Conservation (phyloP, 1,284 basidiomycete genomes). For the Apiotrichum gracile region DNA sequence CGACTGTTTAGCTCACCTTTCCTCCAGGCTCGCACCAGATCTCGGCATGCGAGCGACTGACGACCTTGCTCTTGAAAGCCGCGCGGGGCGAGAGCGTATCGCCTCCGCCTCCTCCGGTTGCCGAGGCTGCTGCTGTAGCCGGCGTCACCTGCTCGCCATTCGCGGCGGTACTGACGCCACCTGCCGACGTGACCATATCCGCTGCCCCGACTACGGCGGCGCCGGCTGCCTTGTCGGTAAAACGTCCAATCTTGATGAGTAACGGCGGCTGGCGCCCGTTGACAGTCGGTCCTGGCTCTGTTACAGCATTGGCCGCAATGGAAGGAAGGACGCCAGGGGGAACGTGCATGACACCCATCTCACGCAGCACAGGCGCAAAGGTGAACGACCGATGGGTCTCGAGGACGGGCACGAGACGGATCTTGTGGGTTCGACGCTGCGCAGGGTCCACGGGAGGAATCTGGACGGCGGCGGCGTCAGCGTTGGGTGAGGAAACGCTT, state of each 20-base stretch:
- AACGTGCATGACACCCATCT: slow-evolving; percentile 51
- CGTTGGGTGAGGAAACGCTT: slow-evolving; percentile 33
- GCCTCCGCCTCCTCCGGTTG: slow-evolving; percentile 43
- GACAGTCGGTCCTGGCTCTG: slow-evolving; percentile 22
- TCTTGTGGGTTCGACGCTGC: slow-evolving; percentile 46
- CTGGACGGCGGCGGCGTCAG: not conserved
- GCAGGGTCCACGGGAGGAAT: slow-evolving; percentile 12
- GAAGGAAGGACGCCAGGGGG: slow-evolving; percentile 47
- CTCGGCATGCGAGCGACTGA: slow-evolving; percentile 89
- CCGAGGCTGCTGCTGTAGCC: slow-evolving; percentile 5
- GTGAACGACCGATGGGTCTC: slow-evolving; percentile 82
- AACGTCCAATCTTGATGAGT: slow-evolving; percentile 79
- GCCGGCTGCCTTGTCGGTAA: slow-evolving; percentile 58
- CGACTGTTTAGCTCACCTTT: slow-evolving; percentile 43
- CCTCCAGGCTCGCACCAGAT: slow-evolving; percentile 67
- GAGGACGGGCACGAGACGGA: slow-evolving; percentile 87
- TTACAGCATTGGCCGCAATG: slow-evolving; percentile 26
- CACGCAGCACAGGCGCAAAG: slow-evolving; percentile 87
- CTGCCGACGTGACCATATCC: not conserved
- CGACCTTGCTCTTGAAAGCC: slow-evolving; percentile 95
- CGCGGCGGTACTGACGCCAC: not conserved
- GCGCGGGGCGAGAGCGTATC: slow-evolving; percentile 72
- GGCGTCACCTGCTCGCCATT: not conserved
- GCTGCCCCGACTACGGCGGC: slow-evolving; percentile 5
- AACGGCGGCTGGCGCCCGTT: slow-evolving; percentile 51